Evolutionary conservation across 371 early-diverging fungal genomes (phyloP), one percentile per base, ranked within the genome.

Genomic region (Zychaea mexicana): DNA sequence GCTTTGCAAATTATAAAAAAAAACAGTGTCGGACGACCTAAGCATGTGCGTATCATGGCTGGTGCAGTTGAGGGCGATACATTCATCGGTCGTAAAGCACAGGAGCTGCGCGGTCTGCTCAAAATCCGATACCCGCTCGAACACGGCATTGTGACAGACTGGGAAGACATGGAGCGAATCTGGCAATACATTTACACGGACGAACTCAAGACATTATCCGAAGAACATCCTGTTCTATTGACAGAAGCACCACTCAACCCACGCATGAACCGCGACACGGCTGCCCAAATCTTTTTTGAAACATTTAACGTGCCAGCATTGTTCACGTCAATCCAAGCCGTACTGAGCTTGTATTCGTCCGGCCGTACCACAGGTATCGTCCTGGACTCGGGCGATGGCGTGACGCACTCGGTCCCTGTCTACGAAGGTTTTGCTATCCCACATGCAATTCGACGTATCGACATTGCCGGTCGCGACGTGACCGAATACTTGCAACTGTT

Each of bases 81-180:
- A 38, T 97, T 96, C 74, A 94, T 98, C 67, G 98, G 98, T 13
- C 85, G 86, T 55, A 92, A 91, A 72, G 98, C 97, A 7, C 95
- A 96, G 77, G 97, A 96, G 66, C 79, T 94, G 49, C 90, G 98
- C 32, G 98, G 98, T 12, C 82, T 97, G 57, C 85, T 97, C 59
- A 89, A 89, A 63, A 88, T 98, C 67, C 90, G 87, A 67, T 97
- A 98, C 72, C 98, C 98, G 42, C 89, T 98, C 70, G 93, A 96
- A 79, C 96, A 97, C 72, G 98, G 98, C 60, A 88, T 98, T 69
- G 94, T 98, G 33, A 94, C 90, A 31, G 90, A 96, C 78, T 98
- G 98, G 94, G 94, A 92, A 66, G 98, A 96, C 70, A 97, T 98
- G 98, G 97, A 97, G 78, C 85, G 87, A 67, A 95, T 98, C 64